Evolutionary conservation across 108 stramenopile species (phyloP).

Genomic region (Ochromonas danica): DNA sequence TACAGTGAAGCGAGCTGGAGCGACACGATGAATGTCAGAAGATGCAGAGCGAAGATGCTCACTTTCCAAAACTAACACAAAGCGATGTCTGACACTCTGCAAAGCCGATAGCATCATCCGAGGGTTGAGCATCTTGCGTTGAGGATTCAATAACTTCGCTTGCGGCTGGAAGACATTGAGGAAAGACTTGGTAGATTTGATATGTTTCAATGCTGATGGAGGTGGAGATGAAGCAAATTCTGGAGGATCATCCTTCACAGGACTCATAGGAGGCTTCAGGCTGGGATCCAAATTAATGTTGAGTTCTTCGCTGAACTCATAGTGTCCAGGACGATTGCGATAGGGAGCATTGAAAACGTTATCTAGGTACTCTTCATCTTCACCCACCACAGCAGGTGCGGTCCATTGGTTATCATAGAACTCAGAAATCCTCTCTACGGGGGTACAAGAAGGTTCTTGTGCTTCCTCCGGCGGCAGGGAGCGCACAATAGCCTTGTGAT

Average conservation of each 20-base stretch:
- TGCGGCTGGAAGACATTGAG: neutral
- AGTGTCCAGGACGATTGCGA: neutral
- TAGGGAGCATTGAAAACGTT: neutral
- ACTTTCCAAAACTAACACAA: neutral
- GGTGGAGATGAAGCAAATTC: neutral
- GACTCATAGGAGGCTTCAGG: too few relatives aligned
- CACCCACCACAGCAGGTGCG: conserved; percentile 1
- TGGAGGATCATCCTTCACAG: neutral
- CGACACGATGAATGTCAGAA: neutral
- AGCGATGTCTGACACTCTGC: neutral
- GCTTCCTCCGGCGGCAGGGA: neutral
- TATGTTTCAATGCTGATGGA: neutral
- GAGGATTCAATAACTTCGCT: neutral
- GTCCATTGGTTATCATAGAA: conserved; percentile 6
- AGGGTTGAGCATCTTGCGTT: conserved; percentile 1
- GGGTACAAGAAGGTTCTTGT: neutral
- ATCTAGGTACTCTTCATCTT: conserved; percentile 14
- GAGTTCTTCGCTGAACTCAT: conserved; percentile 20
- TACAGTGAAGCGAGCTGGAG: neutral
- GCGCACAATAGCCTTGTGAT: neutral
- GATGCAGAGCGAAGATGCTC: neutral
- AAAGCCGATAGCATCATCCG: neutral
- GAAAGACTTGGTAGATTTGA: conserved; percentile 2
- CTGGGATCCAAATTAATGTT: neutral
- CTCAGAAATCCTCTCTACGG: neutral